These are phyloP conservation scores for Tillandsia fasciculata DNA, from an alignment of 176 grass and related monocot species.

Conservation along the genomic window DNA sequence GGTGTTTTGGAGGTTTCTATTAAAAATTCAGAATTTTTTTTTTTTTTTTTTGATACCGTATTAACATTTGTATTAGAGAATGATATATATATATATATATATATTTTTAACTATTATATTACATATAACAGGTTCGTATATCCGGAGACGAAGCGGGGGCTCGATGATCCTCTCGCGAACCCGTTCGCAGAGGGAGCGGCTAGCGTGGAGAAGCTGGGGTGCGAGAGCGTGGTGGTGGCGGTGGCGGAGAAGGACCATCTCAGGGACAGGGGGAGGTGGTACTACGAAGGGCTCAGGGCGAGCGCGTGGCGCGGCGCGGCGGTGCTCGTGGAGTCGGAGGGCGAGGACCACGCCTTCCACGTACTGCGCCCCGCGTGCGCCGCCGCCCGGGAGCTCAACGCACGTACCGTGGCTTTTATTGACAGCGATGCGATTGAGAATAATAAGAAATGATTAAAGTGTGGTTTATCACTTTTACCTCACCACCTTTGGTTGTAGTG, in stretches of 20 bases:
- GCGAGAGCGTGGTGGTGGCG: conserved; percentile 47
- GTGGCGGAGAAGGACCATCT: conserved; percentile 65
- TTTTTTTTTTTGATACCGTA: no score
- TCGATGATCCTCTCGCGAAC: conserved; percentile 55
- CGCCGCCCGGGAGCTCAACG: conserved; percentile 17
- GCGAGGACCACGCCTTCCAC: conserved; percentile 54
- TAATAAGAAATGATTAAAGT: no score
- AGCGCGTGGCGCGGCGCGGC: conserved; percentile 41
- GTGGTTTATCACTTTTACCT: no score
- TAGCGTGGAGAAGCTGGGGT: conserved; percentile 40
- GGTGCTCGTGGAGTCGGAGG: conserved; percentile 43
- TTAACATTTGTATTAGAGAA: no score
- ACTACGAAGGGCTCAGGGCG: conserved; percentile 40
- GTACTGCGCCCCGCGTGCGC: conserved; percentile 25
- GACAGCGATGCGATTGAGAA: background rate
- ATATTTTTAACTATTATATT: no score
- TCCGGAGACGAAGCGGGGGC: conserved; percentile 39
- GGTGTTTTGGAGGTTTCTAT: conserved; percentile 44
- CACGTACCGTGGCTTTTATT: background rate
- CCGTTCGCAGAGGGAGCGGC: conserved; percentile 52
- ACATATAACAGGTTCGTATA: conserved; percentile 2
- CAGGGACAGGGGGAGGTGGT: conserved; percentile 70
- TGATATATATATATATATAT: no score
- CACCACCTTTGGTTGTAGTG: no score
- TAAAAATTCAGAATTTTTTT: no score